Percentiles rank a stretch among this genome's conserved stretches.
These are phyloP conservation scores for Arctium lappa DNA, from an alignment of 129 eudicot species.

Conservation along the genomic window DNA sequence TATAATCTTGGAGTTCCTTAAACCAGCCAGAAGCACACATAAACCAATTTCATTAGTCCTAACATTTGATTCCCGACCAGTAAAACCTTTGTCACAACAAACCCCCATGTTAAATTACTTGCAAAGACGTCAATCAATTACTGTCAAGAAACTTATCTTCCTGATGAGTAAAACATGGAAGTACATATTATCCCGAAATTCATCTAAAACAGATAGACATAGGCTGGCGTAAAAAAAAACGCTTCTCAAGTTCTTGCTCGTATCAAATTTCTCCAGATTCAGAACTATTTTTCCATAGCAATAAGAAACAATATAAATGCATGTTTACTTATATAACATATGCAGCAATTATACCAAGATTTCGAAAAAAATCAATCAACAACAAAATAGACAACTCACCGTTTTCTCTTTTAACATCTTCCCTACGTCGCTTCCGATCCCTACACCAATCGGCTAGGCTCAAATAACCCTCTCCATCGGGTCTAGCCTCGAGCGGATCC, in stretches of 20 bases:
- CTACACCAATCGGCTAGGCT: conserved; percentile 50
- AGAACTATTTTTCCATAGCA: not conserved
- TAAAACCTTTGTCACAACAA: not conserved
- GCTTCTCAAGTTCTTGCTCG: not conserved
- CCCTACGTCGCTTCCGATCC: conserved; percentile 67
- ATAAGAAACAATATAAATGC: not conserved
- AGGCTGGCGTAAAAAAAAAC: not conserved
- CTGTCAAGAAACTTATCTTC: not conserved
- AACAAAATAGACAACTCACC: conserved; percentile 24
- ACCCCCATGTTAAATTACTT: not conserved
- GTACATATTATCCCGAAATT: not conserved
- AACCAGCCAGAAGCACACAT: not conserved
- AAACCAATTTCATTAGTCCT: not conserved
- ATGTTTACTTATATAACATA: not conserved
- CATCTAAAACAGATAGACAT: not conserved
- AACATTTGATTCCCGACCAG: not conserved
- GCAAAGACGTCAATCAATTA: not conserved
- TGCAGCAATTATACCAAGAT: not conserved
- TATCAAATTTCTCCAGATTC: not conserved
- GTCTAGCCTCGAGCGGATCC: conserved; percentile 25
- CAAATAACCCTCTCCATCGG: conserved; percentile 26
- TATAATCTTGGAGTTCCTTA: not conserved
- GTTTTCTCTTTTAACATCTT: conserved; percentile 39
- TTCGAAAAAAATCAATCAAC: too few relatives aligned
- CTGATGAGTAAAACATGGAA: not conserved